Evolutionary conservation across 306 rosid genomes (phyloP).

Genomic region (Citrullus mucosospermus): DNA sequence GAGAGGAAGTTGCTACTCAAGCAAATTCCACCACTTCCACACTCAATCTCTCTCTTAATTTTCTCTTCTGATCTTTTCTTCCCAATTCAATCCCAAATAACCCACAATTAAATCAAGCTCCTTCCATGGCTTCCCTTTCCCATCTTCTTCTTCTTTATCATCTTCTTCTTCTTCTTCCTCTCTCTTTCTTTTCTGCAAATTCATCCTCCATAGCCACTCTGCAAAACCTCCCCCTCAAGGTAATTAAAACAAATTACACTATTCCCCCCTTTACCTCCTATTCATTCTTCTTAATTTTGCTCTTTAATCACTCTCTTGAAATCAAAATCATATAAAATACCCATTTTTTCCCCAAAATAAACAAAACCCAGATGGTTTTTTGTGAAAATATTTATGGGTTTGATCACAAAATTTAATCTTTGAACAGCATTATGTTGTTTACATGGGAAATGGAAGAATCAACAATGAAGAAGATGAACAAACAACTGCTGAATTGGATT

Average conservation of each 20-base stretch:
- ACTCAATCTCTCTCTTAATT: not conserved
- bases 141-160: constrained; percentile 7
- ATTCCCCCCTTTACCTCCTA: too few relatives aligned
- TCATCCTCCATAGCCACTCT: constrained; percentile 11
- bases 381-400: not conserved
- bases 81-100: not conserved
- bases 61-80: not conserved
- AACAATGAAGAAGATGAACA: constrained; percentile 18
- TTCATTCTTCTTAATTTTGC: not conserved
- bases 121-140: constrained; percentile 42
- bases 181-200: constrained; percentile 13
- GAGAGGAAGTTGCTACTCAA: not conserved
- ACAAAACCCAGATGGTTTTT: not conserved
- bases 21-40: not conserved
- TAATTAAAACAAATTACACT: constrained; percentile 5
- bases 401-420: not conserved
- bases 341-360: not conserved
- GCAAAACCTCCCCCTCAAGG: constrained; percentile 58
- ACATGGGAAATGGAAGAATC: constrained; percentile 59
- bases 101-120: not conserved
- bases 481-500: constrained; percentile 32
- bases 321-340: not conserved
- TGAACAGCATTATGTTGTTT: constrained; percentile 74
- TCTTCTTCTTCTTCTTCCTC: constrained; percentile 9
- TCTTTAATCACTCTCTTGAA: not conserved